Evolutionary conservation across 2,329 filamentous ascomycete species (phyloP), one percentile per base, ranked within the genome.

Genomic region (Cercospora zeae-maydis): DNA sequence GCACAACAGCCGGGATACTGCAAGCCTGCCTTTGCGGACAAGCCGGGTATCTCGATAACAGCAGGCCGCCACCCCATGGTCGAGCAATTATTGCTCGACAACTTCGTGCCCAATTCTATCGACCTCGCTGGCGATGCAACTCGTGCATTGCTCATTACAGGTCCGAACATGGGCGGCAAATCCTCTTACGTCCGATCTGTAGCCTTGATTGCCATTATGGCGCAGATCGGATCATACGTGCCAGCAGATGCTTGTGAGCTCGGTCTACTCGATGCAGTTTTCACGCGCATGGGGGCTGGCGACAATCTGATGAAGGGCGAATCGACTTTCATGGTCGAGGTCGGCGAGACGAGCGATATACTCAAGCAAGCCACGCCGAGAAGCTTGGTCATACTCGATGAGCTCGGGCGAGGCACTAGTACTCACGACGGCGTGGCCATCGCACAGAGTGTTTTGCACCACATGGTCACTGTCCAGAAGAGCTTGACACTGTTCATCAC

Each of bases 121-220:
- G 79, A 84, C 1, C 84, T 98, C 52, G 83, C 86, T n/a, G 84
- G 86, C 2, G 83, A 86, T 1, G 74, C 81, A 0, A 84, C 86
- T 0, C 84, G 90, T 5, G 91, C 92, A 2, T 85, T 97, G 69
- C 88, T 98, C 61, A 88, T 99, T 71, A 99, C 95, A 0, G 95
- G 95, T 0, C 95, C 95, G 31, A 99, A 99, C 79, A 99, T 99
- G 95, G 95, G 95, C 71, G 95, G 95, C 61, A 99, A 99, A 75
- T 96, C 92, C n/a, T 95, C 90, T 62, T 99, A 96, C 76, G 93
- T 99, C 21, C 91, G 95, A 58, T 91, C 93, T 68, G 87, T 96
- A 49, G 93, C 95, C 9, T 86, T 99, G 6, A 92, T 98, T 66
- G 86, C 90, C 53, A 93, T 99, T 71, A 93, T 99, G 80, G 92